phyloP scores from a whole-genome alignment of 192 early-diverging fungal genomes.

The Podila verticillata region DNA sequence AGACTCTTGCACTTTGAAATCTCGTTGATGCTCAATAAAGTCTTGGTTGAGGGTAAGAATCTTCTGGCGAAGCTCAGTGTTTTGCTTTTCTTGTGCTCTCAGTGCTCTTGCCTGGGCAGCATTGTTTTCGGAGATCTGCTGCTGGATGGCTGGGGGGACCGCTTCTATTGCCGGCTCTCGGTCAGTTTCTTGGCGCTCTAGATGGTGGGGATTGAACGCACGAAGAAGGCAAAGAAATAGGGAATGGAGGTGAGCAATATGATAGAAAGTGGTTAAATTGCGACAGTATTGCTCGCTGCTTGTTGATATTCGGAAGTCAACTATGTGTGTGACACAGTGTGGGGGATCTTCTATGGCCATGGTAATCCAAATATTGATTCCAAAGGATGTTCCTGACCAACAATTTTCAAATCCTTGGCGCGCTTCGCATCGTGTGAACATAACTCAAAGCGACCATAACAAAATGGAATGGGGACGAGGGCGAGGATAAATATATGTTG shows the following conservation, averaged over 20 bases:
- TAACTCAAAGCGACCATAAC: background rate
- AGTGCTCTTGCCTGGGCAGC: slow-evolving; percentile 54
- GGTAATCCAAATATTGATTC: background rate
- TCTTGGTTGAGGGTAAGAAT: slow-evolving; percentile 51
- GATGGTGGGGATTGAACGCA: background rate
- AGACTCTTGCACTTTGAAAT: slow-evolving; percentile 7
- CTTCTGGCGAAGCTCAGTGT: slow-evolving; percentile 49
- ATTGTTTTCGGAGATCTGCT: slow-evolving; percentile 55
- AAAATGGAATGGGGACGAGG: background rate
- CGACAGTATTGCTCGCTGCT: background rate
- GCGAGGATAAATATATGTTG: background rate
- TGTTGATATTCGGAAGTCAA: background rate
- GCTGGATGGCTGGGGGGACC: slow-evolving; percentile 26
- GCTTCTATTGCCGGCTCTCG: slow-evolving; percentile 4
- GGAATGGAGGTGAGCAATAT: background rate
- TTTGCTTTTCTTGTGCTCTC: slow-evolving; percentile 39
- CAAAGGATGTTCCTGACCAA: background rate
- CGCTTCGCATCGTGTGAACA: background rate
- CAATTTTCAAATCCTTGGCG: background rate
- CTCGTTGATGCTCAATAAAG: slow-evolving; percentile 26
- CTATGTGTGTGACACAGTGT: too few relatives aligned
- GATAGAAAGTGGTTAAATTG: background rate
- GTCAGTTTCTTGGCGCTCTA: slow-evolving; percentile 6
- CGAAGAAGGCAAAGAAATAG: background rate
- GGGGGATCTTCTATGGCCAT: too few relatives aligned